Percentiles rank a stretch among this genome's conserved stretches.
Conservation (phyloP, 805 yeast species). For the Suhomyces tanzawaensis region DNA sequence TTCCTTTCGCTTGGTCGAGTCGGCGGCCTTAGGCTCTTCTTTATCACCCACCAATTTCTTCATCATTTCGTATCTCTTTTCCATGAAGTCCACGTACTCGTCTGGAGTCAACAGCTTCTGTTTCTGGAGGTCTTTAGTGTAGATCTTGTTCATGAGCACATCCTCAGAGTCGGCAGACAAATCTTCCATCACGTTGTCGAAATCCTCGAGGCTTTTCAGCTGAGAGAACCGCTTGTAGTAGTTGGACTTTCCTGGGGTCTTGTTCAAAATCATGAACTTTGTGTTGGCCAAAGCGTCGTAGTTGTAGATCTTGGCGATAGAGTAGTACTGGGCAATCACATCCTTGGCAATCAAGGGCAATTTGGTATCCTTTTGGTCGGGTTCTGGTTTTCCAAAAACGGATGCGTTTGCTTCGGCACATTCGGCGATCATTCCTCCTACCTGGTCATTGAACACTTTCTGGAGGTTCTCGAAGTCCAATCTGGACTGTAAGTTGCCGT, state of each 20-base stretch:
- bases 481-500: slow-evolving; percentile 68
- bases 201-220: slow-evolving; percentile 54
- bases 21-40: not conserved
- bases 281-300: slow-evolving; percentile 59
- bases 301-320: slow-evolving; percentile 54
- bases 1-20: not conserved
- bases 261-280: slow-evolving; percentile 75
- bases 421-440: slow-evolving; percentile 95
- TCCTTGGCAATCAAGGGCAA: slow-evolving; percentile 52
- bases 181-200: slow-evolving; percentile 33
- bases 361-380: slow-evolving; percentile 8
- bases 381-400: slow-evolving; percentile 47
- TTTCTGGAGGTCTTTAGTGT: slow-evolving; percentile 32
- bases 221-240: slow-evolving; percentile 56
- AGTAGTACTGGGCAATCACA: slow-evolving; percentile 54
- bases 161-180: slow-evolving; percentile 37
- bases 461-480: slow-evolving; percentile 54
- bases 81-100: slow-evolving; percentile 13
- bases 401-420: slow-evolving; percentile 87
- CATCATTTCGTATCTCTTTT: slow-evolving; percentile 10
- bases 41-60: not conserved
- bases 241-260: slow-evolving; percentile 72
- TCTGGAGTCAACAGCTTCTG: slow-evolving; percentile 20
- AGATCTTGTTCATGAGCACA: slow-evolving; percentile 17
- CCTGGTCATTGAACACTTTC: slow-evolving; percentile 43